These are phyloP conservation scores for Meyerozyma athensensis DNA, from an alignment of 1,139 yeast genomes.

Conservation along the genomic window DNA sequence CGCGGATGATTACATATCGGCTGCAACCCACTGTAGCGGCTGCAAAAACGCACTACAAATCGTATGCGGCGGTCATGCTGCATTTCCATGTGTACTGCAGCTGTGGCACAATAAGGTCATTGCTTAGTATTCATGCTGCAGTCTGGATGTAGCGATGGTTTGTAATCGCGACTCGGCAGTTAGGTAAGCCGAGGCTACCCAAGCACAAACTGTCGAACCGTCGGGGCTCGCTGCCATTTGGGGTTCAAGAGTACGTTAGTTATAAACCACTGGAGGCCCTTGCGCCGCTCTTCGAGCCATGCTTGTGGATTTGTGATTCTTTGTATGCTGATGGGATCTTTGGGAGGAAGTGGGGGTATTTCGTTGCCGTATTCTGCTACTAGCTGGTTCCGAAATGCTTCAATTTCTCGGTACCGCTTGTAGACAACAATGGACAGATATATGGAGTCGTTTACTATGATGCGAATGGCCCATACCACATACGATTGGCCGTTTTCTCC, in stretches of 20 bases:
- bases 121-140: no score
- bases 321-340: slow-evolving; percentile 43
- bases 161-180: slow-evolving; percentile 1
- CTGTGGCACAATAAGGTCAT: no score
- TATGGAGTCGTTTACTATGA: slow-evolving; percentile 37
- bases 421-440: slow-evolving; percentile 46
- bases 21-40: neutral
- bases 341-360: slow-evolving; percentile 66
- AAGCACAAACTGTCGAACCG: slow-evolving; percentile 48
- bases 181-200: neutral
- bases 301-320: slow-evolving; percentile 39
- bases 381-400: slow-evolving; percentile 40
- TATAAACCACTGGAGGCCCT: slow-evolving; percentile 71
- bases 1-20: slow-evolving; percentile 2
- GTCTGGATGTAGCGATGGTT: no score
- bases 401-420: slow-evolving; percentile 66
- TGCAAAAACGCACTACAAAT: neutral
- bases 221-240: slow-evolving; percentile 38
- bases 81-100: no score
- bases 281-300: slow-evolving; percentile 60
- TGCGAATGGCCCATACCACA: slow-evolving; percentile 44
- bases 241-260: slow-evolving; percentile 68
- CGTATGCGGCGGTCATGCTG: neutral
- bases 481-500: slow-evolving; percentile 40
- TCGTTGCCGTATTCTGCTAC: slow-evolving; percentile 31